Percentiles rank a stretch among this genome's conserved stretches.
Evolutionary conservation across 768 basidiomycete species (phyloP).

Genomic region (Cantharellus anzutake): DNA sequence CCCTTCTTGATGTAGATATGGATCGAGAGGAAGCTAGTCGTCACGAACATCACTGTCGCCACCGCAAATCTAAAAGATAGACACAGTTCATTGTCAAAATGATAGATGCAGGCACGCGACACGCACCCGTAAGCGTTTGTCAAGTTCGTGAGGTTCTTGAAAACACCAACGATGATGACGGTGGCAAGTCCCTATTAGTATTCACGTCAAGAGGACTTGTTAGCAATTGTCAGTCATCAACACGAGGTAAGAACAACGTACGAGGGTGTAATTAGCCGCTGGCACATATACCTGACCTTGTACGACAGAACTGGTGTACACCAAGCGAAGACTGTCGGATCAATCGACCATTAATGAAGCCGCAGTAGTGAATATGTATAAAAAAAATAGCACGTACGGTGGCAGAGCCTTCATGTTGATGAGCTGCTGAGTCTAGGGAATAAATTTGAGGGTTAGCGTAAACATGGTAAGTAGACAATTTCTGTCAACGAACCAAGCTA

Average conservation of each 20-base stretch:
- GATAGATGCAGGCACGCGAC: background rate
- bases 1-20: conserved; percentile 40
- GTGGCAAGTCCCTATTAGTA: conserved; percentile 24
- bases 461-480: background rate
- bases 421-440: conserved; percentile 35
- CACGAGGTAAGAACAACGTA: conserved; percentile 10
- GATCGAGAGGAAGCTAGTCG: conserved; percentile 33
- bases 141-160: conserved; percentile 32
- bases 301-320: conserved; percentile 38
- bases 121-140: conserved; percentile 29
- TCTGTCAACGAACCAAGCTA: conserved; percentile 9
- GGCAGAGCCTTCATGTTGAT: conserved; percentile 41
- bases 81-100: background rate
- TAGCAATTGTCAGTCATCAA: background rate
- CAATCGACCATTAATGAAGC: background rate
- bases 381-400: conserved; percentile 15
- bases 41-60: conserved; percentile 45
- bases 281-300: conserved; percentile 54
- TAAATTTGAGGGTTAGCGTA: conserved; percentile 16
- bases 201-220: background rate
- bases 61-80: conserved; percentile 32
- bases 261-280: conserved; percentile 33
- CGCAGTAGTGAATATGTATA: background rate
- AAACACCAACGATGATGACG: conserved; percentile 36
- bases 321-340: conserved; percentile 25